Evolutionary conservation across 2,329 filamentous ascomycete genomes (phyloP).

Genomic region (Colletotrichum zoysiae): DNA sequence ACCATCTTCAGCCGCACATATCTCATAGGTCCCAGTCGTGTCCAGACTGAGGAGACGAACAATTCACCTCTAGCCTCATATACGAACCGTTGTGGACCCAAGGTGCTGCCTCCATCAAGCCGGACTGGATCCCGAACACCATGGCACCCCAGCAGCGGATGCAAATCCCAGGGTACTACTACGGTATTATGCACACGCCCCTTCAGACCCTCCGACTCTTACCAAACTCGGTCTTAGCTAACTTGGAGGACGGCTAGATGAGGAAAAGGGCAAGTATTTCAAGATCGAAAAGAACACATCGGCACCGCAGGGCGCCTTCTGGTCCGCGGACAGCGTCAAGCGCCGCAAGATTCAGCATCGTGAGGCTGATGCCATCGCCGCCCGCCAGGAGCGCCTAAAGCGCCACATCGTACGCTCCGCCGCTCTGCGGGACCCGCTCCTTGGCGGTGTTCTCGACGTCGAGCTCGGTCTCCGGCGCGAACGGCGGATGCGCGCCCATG

Average conservation of each 20-base stretch:
- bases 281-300: constrained; percentile 71
- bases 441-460: constrained; percentile 51
- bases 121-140: constrained; percentile 11
- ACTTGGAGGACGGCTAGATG: constrained; percentile 53
- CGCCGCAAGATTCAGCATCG: constrained; percentile 63
- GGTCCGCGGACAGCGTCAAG: constrained; percentile 71
- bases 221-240: not conserved
- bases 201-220: not conserved
- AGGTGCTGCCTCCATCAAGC: not conserved
- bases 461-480: constrained; percentile 51
- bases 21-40: not conserved
- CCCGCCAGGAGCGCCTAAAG: constrained; percentile 49
- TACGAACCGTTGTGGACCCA: constrained; percentile 4
- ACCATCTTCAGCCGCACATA: not conserved
- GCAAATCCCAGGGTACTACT: constrained; percentile 68
- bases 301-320: constrained; percentile 63
- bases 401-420: constrained; percentile 55
- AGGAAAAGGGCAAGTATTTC: constrained; percentile 75
- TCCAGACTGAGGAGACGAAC: not conserved
- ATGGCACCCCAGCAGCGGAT: constrained; percentile 41
- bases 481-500: constrained; percentile 10
- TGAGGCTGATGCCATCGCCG: constrained; percentile 47
- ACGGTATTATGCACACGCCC: constrained; percentile 50
- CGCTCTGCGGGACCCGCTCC: constrained; percentile 47
- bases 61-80: not conserved